Evolutionary conservation across 148 eudicot genomes (phyloP).

Genomic region (Limonium bicolor): DNA sequence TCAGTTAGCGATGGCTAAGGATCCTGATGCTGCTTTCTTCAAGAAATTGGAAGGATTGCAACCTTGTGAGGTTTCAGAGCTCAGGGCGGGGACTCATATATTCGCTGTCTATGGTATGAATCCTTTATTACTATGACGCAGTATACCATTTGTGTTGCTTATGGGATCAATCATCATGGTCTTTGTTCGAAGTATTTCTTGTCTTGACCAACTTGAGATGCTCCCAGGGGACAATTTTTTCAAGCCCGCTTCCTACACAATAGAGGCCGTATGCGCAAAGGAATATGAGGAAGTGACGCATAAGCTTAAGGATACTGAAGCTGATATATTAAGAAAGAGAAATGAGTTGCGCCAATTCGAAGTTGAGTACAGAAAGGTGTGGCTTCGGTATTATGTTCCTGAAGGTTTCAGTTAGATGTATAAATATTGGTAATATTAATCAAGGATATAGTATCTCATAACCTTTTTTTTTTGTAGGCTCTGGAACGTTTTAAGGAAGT

Average conservation of each 20-base stretch:
- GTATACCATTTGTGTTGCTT: too few relatives aligned
- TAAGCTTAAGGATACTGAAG: slow-evolving; percentile 48
- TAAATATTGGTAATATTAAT: too few relatives aligned
- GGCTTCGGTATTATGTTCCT: background rate
- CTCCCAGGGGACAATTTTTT: slow-evolving; percentile 82
- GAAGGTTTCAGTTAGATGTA: background rate
- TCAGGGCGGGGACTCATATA: slow-evolving; percentile 93
- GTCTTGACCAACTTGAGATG: slow-evolving; percentile 6
- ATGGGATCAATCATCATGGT: too few relatives aligned
- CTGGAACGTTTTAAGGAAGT: slow-evolving; percentile 92
- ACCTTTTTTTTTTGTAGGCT: slow-evolving; percentile 54
- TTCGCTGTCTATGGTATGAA: slow-evolving; percentile 95
- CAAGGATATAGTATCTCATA: too few relatives aligned
- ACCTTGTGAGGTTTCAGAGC: slow-evolving; percentile 88
- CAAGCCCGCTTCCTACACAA: slow-evolving; percentile 79
- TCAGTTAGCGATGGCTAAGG: slow-evolving; percentile 98
- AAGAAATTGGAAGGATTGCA: slow-evolving; percentile 97
- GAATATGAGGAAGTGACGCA: slow-evolving; percentile 53
- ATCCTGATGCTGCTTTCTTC: slow-evolving; percentile 97
- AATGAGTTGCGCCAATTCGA: slow-evolving; percentile 90
- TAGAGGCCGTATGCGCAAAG: slow-evolving; percentile 83
- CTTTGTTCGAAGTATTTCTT: too few relatives aligned
- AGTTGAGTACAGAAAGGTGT: slow-evolving; percentile 88
- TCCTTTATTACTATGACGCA: too few relatives aligned
- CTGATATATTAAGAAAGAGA: slow-evolving; percentile 58